Evolutionary conservation across 352 stramenopile genomes (phyloP), one percentile per base, ranked within the genome.

Genomic region (Pilasporangium apinafurcum): DNA sequence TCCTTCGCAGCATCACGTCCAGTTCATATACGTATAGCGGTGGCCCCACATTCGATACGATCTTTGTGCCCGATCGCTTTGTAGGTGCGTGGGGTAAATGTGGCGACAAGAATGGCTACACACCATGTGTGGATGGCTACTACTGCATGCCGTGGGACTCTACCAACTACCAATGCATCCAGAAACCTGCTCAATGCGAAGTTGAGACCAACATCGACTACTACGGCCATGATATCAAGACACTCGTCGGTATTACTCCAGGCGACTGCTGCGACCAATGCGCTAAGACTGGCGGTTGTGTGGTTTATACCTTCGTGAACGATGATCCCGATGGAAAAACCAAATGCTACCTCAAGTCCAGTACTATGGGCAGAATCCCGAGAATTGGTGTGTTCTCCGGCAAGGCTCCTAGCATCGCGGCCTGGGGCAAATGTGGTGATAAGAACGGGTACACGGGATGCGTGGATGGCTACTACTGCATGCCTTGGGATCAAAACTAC

Each of bases 91-190:
- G n/a, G n/a, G n/a, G n/a, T n/a, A n/a, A n/a, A n/a, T n/a, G n/a
- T n/a, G n/a, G n/a, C n/a, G n/a, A n/a, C n/a, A n/a, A 65, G 17
- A 56, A 24, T 4, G 68, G 65, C 0, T 5, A 50, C 4, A 49
- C 43, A n/a, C 82, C 68, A 62, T 84, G 71, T 24, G 55, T 55
- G 8, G 33, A 33, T 8, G 55, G 53, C 32, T 45, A 53, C 3
- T 81, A 65, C 62, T 84, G 71, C 48, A 68, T 82, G 37, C 71
- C 71, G 7, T 84, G 71, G 71, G 79, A 79, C 40, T 37, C 56
- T 4, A 55, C 43, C 0, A 82, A 72, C 55, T 84, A 80, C 46
- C 71, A 84, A 45, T 82, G 71, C 28, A 48, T 82, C 27, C 36
- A 51, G 6, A 40, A 51, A 3, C 66, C 71, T 1, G 24, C n/a